Conservation (phyloP, 495 filamentous ascomycete genomes). For the Poronia punctata region DNA sequence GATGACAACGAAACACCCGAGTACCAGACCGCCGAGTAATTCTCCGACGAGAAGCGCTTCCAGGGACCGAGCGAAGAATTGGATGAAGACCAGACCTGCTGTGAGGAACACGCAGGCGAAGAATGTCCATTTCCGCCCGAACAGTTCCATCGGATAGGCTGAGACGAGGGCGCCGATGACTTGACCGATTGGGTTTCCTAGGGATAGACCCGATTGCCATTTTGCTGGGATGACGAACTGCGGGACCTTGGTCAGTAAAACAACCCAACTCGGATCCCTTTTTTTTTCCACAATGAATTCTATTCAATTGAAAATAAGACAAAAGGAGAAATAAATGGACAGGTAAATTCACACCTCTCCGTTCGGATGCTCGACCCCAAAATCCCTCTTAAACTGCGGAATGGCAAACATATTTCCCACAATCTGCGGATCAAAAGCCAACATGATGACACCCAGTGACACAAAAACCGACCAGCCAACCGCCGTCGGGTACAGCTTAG, state of each 20-base stretch:
- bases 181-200: constrained; percentile 39
- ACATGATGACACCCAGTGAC: constrained; percentile 40
- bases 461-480: constrained; percentile 37
- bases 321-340: background rate
- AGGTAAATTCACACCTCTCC: constrained; percentile 19
- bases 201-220: constrained; percentile 43
- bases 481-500: constrained; percentile 33
- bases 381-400: constrained; percentile 38
- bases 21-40: constrained; percentile 45
- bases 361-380: constrained; percentile 29
- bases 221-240: constrained; percentile 35
- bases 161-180: constrained; percentile 40
- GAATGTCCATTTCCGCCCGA: constrained; percentile 40
- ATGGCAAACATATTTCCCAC: constrained; percentile 40
- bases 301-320: constrained; percentile 1
- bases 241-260: constrained; percentile 2
- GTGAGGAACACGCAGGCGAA: constrained; percentile 35
- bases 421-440: constrained; percentile 38
- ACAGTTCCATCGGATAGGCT: constrained; percentile 40
- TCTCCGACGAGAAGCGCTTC: constrained; percentile 42
- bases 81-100: constrained; percentile 46
- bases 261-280: background rate
- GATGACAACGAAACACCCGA: constrained; percentile 47
- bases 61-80: constrained; percentile 47
- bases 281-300: background rate